Evolutionary conservation across 345 rosid species (phyloP).

Genomic region (Acer saccharum): DNA sequence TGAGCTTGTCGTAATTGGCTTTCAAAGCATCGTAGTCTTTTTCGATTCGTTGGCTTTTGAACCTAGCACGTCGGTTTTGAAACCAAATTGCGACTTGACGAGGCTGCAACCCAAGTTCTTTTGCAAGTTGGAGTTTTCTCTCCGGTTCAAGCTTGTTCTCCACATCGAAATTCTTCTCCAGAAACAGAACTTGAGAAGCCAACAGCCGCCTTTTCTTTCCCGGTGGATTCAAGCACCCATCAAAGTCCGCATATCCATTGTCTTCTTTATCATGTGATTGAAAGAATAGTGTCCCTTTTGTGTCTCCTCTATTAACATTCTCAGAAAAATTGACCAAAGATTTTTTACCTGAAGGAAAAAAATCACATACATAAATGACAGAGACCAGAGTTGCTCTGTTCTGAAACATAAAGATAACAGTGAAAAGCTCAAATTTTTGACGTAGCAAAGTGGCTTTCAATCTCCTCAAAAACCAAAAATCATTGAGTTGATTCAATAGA

Average conservation of each 20-base stretch:
- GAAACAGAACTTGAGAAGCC: slow-evolving; percentile 56
- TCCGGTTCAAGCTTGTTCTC: slow-evolving; percentile 82
- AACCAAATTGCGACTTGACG: slow-evolving; percentile 86
- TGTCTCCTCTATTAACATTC: slow-evolving; percentile 25
- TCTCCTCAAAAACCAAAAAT: not conserved
- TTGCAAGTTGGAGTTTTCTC: slow-evolving; percentile 66
- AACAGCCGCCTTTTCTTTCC: slow-evolving; percentile 70
- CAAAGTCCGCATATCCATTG: slow-evolving; percentile 37
- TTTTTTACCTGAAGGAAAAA: slow-evolving; percentile 30
- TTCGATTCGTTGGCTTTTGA: slow-evolving; percentile 70
- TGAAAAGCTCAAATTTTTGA: not conserved
- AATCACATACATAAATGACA: not conserved
- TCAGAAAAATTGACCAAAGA: slow-evolving; percentile 29
- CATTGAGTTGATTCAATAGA: not conserved
- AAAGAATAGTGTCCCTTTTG: slow-evolving; percentile 13
- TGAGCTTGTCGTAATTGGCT: slow-evolving; percentile 55
- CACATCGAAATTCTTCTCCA: slow-evolving; percentile 65
- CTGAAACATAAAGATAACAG: not conserved
- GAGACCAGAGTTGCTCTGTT: not conserved
- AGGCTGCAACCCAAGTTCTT: slow-evolving; percentile 73
- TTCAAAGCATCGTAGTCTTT: slow-evolving; percentile 54
- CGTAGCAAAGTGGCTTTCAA: not conserved
- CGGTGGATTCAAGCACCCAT: slow-evolving; percentile 25
- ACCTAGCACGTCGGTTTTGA: slow-evolving; percentile 77
- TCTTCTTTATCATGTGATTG: slow-evolving; percentile 40